phyloP scores from a whole-genome alignment of 129 eudicot species.

The Artemisia tridentata region DNA sequence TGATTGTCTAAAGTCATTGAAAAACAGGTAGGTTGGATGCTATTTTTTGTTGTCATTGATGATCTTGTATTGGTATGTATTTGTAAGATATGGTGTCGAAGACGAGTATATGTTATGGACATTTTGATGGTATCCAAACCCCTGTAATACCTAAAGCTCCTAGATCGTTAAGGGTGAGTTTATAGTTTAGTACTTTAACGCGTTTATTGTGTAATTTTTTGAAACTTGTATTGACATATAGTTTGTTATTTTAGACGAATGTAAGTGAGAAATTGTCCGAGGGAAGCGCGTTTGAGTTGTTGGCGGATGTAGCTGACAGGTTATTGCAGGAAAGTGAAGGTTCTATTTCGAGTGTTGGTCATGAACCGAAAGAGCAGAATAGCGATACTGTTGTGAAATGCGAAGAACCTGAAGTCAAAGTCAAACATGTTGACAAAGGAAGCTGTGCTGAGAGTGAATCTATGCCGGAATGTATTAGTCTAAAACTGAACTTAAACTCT shows the following conservation, averaged over 20 bases:
- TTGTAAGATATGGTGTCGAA: slow-evolving; percentile 63
- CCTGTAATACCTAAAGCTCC: slow-evolving; percentile 80
- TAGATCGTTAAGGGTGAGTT: slow-evolving; percentile 73
- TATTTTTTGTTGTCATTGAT: slow-evolving; percentile 27
- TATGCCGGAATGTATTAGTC: too few relatives aligned
- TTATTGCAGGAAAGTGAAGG: slow-evolving; percentile 83
- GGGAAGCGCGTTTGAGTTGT: slow-evolving; percentile 76
- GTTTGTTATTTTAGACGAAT: slow-evolving; percentile 40
- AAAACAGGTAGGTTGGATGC: slow-evolving; percentile 12
- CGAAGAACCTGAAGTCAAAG: slow-evolving; percentile 42
- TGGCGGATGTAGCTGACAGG: slow-evolving; percentile 86
- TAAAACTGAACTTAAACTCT: too few relatives aligned
- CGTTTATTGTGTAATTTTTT: slow-evolving; percentile 8
- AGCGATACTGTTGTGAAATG: slow-evolving; percentile 27
- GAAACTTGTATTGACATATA: background rate
- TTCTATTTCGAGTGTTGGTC: slow-evolving; percentile 69
- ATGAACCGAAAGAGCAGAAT: slow-evolving; percentile 40
- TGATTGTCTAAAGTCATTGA: slow-evolving; percentile 15
- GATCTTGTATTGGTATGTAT: slow-evolving; percentile 47
- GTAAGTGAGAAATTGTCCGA: slow-evolving; percentile 36
- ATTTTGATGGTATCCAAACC: slow-evolving; percentile 42
- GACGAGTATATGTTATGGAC: slow-evolving; percentile 56
- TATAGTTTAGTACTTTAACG: background rate
- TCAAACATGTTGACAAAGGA: background rate
- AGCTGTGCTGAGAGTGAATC: too few relatives aligned